Percentiles rank a stretch among this genome's conserved stretches.
These are phyloP conservation scores for Phytophthora pinifolia DNA, from an alignment of 352 stramenopile genomes.

Conservation along the genomic window DNA sequence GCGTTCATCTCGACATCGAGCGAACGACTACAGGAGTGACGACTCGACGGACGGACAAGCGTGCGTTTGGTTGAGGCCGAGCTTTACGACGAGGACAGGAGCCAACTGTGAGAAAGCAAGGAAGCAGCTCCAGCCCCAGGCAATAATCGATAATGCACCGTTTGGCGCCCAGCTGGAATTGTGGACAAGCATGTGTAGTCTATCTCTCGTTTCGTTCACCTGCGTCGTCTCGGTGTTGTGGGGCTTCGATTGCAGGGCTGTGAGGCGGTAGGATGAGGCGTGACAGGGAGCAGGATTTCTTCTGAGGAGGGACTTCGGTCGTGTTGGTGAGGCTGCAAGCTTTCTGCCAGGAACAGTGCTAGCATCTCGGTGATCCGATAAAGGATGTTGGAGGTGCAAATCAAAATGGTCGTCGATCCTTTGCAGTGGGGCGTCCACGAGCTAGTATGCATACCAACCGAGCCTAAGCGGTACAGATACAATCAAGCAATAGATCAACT, in stretches of 20 bases:
- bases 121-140: slow-evolving; percentile 37
- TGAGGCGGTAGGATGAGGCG: too few species aligned
- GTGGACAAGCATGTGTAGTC: slow-evolving; percentile 36
- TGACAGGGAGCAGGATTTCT: too few species aligned
- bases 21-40: slow-evolving; percentile 27
- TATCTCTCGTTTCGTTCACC: slow-evolving; percentile 16
- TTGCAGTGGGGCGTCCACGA: too few species aligned
- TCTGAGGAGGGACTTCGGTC: too few species aligned
- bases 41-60: slow-evolving; percentile 13
- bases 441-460: too few species aligned
- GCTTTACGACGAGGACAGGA: slow-evolving; percentile 41
- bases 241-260: background rate
- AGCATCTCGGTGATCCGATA: too few species aligned
- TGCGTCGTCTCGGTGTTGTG: slow-evolving; percentile 3
- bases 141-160: slow-evolving; percentile 46
- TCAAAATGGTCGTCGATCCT: too few species aligned
- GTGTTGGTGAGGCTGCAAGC: too few species aligned
- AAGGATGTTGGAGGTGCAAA: too few species aligned
- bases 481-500: too few species aligned
- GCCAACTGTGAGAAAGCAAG: slow-evolving; percentile 44
- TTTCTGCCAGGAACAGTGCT: too few species aligned
- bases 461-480: too few species aligned
- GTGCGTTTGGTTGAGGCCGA: slow-evolving; percentile 18
- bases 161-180: slow-evolving; percentile 45
- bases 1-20: slow-evolving; percentile 15